Evolutionary conservation across 2,329 filamentous ascomycete genomes (phyloP), one percentile per base, ranked within the genome.

Genomic region (Arachnomyces sp.): DNA sequence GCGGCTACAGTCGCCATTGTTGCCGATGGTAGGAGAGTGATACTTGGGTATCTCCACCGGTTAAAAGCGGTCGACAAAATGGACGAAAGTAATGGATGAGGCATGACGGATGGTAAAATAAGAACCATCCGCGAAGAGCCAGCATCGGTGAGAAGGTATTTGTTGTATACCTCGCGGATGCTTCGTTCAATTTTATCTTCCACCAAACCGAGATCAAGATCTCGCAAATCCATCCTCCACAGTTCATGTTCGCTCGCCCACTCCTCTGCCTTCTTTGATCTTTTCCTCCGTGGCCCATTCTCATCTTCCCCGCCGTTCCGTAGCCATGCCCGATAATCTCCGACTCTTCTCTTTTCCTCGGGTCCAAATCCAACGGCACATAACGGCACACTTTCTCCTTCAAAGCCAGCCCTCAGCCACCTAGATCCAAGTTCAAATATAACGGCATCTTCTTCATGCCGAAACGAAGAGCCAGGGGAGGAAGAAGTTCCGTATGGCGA

Each of bases 111-210:
- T 1, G 89, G 88, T 18, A 95, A 61, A 0, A 87, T 78, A 7
- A 95, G 72, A 1, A 83, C 73, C 36, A 92, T 68, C 43, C 82
- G 79, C 48, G 87, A 77, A 16, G 84, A 77, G 31, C 86, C 83
- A 15, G 84, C 59, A 49, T 67, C 64, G 32, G 65, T 65, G 47
- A 77, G 59, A 39, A 79, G 73, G 56, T 74, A 88, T 72, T 83
- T 89, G 47, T 82, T 82, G 57, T 92, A 89, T 8, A 84, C 81
- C 51, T 90, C 84, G 39, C 88, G 74, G 52, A 96, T 64, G 5
- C 82, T 77, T 38, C 88, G 75, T 60, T 95, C 92, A 39, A 98
- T 72, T 63, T 84, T 90, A 59, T 96, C 90, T 47, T 83, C 79
- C 1, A 95, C 76, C 34, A 96, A 65, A 0, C 81, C 86, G 43